Conservation (phyloP, 2,329 filamentous ascomycete species). For the Penicillium fuscoglaucum region DNA sequence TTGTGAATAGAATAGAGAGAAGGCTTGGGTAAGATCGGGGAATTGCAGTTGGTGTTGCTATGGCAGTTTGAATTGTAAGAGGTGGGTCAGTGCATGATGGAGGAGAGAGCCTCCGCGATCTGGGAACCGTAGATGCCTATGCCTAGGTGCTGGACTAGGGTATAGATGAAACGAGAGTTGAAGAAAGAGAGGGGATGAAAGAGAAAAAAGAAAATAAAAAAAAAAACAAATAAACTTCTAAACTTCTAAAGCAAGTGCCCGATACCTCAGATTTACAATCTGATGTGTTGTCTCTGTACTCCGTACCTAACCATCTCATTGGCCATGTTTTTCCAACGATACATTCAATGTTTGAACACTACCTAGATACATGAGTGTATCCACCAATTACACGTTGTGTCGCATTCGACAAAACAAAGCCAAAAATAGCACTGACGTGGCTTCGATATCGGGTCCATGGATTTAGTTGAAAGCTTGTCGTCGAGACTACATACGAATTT, state of each 20-base stretch:
- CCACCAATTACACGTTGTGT: not conserved
- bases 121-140: not conserved
- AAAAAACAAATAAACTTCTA: not conserved
- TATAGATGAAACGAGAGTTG: not conserved
- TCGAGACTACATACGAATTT: not conserved
- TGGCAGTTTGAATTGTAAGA: not conserved
- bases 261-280: slow-evolving; percentile 3
- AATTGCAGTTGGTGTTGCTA: not conserved
- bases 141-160: not conserved
- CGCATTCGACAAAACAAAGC: not conserved
- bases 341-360: not conserved
- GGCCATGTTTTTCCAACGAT: not conserved
- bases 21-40: not conserved
- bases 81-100: slow-evolving; percentile 7
- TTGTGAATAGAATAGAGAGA: slow-evolving; percentile 3
- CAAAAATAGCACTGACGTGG: not conserved
- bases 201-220: not conserved
- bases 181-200: not conserved
- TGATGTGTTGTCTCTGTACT: not conserved
- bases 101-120: not conserved
- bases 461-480: not conserved
- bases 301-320: not conserved
- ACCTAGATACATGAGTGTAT: not conserved
- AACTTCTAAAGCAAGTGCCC: not conserved
- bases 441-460: not conserved